These are phyloP conservation scores for Ophiostoma ips DNA, from an alignment of 2,329 filamentous ascomycete species.

Conservation along the genomic window DNA sequence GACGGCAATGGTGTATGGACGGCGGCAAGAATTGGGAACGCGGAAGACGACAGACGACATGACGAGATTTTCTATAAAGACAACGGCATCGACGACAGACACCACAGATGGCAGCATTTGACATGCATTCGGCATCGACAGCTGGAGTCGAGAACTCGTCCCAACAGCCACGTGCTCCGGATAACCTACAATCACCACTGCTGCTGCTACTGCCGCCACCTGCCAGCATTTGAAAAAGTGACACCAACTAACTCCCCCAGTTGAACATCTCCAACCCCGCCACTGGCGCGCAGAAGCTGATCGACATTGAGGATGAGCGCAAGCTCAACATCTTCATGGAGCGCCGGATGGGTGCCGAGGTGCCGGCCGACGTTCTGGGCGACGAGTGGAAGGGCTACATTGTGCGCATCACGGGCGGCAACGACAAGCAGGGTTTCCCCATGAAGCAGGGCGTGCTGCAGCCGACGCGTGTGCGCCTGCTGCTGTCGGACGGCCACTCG, in stretches of 20 bases:
- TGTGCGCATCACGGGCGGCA: slow-evolving; percentile 98
- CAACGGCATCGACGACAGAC: too few relatives aligned
- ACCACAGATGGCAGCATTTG: too few relatives aligned
- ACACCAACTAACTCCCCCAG: slow-evolving; percentile 19
- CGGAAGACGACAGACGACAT: too few relatives aligned
- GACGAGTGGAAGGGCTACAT: slow-evolving; percentile 99
- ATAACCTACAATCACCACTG: too few relatives aligned
- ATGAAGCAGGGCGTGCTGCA: slow-evolving; percentile 99
- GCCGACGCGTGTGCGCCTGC: slow-evolving; percentile 93
- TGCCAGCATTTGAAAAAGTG: too few relatives aligned
- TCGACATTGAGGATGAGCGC: slow-evolving; percentile 98
- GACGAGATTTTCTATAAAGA: too few relatives aligned
- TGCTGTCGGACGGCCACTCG: slow-evolving; percentile 91
- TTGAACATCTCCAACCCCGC: slow-evolving; percentile 75
- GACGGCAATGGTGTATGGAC: too few relatives aligned
- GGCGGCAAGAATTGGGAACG: too few relatives aligned
- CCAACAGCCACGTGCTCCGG: too few relatives aligned
- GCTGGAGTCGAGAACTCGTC: too few relatives aligned
- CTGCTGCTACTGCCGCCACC: neutral
- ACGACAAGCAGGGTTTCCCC: slow-evolving; percentile 99
- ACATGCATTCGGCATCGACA: too few relatives aligned
- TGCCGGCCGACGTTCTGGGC: slow-evolving; percentile 85
- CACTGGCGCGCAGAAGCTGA: slow-evolving; percentile 99
- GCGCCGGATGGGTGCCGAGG: slow-evolving; percentile 66
- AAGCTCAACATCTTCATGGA: slow-evolving; percentile 57